Evolutionary conservation across 148 eudicot genomes (phyloP), one percentile per base, ranked within the genome.

Genomic region (Fagopyrum tataricum): DNA sequence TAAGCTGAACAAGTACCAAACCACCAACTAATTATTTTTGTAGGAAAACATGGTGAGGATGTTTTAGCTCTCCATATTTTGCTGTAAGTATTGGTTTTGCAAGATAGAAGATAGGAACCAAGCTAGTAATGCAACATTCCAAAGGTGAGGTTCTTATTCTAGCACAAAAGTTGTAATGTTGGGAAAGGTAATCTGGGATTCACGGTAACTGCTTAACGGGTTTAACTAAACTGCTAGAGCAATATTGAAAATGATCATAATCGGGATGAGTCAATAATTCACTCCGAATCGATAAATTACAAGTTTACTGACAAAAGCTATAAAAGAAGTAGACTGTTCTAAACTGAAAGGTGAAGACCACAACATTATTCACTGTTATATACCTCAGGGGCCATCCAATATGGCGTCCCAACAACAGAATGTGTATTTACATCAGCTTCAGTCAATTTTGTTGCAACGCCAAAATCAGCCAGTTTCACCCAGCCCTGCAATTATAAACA

Each of bases 351-450:
- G 44, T 31, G 20, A 37, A 64, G 44, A 31, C 18, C 42, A 31
- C 10, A 13, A n/a, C 42, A 26, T 26, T 62, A 62, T 62, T 42
- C 42, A 64, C 43, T 64, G 69, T 0, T n/a, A 48, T n/a, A 48
- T 84, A 96, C 99, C 99, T 96, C 99, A 58, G 99, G 97, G 68
- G 99, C 99, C 99, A 96, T 92, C 97, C 99, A 96, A 76, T 96
- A 96, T 15, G 99, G 99, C 31, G 99, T 96, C 77, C 99, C 99
- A 77, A 92, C 99, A 74, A 96, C 99, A 77, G 97, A 96, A 84
- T 92, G 99, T 61, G 99, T 96, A 75, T 92, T 96, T 53, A 85
- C 85, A 89, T 96, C 97, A 70, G 99, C 99, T 78, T 96, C 99
- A 17, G 94, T 92, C 66, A 96, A 81, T 79, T 96, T 96, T 39